Evolutionary conservation across 805 yeast genomes (phyloP).

Genomic region (Sugiyamaella smithiae): DNA sequence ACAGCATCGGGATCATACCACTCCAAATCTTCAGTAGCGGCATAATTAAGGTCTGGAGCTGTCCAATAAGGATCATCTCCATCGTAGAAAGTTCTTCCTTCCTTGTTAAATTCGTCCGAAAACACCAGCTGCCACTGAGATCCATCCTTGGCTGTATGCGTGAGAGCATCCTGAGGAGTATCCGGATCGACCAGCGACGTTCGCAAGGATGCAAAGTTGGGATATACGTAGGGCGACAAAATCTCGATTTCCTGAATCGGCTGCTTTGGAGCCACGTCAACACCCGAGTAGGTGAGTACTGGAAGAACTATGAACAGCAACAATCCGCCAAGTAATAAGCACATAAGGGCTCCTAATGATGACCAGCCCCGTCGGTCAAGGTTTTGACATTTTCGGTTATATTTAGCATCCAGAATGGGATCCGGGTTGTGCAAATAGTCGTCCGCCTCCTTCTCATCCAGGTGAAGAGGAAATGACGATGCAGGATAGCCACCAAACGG

Average conservation of each 20-base stretch:
- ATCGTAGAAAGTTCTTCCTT: slow-evolving; percentile 84
- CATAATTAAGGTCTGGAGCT: slow-evolving; percentile 79
- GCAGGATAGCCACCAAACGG: slow-evolving; percentile 99
- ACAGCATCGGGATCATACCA: slow-evolving; percentile 95
- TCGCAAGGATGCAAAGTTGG: slow-evolving; percentile 56
- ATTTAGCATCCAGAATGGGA: slow-evolving; percentile 85
- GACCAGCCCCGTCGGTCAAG: slow-evolving; percentile 38
- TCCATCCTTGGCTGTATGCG: slow-evolving; percentile 58
- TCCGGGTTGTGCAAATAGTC: slow-evolving; percentile 96
- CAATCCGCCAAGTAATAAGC: slow-evolving; percentile 57
- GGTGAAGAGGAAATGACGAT: slow-evolving; percentile 79
- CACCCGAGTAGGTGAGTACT: slow-evolving; percentile 78
- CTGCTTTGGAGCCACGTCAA: slow-evolving; percentile 30
- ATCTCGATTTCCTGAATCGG: slow-evolving; percentile 33
- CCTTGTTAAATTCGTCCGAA: slow-evolving; percentile 86
- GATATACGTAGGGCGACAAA: slow-evolving; percentile 57
- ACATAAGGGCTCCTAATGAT: slow-evolving; percentile 40
- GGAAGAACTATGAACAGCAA: slow-evolving; percentile 79
- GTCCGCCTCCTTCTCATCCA: slow-evolving; percentile 93
- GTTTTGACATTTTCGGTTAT: slow-evolving; percentile 46
- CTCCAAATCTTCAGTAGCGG: slow-evolving; percentile 84
- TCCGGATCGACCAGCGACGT: slow-evolving; percentile 66
- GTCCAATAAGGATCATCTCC: slow-evolving; percentile 93
- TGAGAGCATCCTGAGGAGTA: slow-evolving; percentile 54
- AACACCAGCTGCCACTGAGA: slow-evolving; percentile 73